phyloP scores from a whole-genome alignment of 2,329 filamentous ascomycete genomes.

The Claviceps capensis region DNA sequence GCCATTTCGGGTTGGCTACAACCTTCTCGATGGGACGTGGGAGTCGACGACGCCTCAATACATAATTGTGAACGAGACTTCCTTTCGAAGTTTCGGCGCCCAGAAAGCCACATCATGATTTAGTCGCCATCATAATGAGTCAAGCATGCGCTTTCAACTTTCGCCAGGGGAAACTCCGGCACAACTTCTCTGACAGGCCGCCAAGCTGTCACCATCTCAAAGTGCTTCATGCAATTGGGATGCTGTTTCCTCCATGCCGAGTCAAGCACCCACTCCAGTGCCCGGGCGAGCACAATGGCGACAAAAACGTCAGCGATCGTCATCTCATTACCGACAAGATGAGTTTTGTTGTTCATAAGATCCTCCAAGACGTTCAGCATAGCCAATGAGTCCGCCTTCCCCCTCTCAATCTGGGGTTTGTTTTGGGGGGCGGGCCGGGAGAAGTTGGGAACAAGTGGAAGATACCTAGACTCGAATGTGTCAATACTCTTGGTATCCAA shows the following conservation, averaged over 20 bases:
- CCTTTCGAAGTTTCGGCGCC: too few species aligned
- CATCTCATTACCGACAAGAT: not conserved
- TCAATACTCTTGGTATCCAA: not conserved
- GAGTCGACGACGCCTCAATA: too few species aligned
- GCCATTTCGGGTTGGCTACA: too few species aligned
- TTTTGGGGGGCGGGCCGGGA: not conserved
- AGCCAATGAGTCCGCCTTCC: not conserved
- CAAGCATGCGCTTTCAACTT: not conserved
- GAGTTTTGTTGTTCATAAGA: not conserved
- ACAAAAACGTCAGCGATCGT: conserved; percentile 1
- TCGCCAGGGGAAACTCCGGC: not conserved
- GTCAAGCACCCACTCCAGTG: conserved; percentile 1
- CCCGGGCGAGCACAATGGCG: not conserved
- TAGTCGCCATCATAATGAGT: not conserved
- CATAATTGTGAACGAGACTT: too few species aligned
- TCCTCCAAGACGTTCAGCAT: not conserved
- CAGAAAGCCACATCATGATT: not conserved
- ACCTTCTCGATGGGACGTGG: too few species aligned
- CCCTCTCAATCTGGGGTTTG: not conserved
- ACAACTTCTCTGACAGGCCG: not conserved
- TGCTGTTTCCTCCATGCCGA: not conserved
- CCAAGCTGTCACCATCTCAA: not conserved
- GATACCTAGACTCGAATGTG: not conserved
- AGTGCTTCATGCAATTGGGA: not conserved
- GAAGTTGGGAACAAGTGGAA: not conserved